A percentile compares a stretch with the other conserved stretches of the same genome.
These are phyloP conservation scores for Pisolithus orientalis DNA, from an alignment of 768 basidiomycete species.

Conservation along the genomic window DNA sequence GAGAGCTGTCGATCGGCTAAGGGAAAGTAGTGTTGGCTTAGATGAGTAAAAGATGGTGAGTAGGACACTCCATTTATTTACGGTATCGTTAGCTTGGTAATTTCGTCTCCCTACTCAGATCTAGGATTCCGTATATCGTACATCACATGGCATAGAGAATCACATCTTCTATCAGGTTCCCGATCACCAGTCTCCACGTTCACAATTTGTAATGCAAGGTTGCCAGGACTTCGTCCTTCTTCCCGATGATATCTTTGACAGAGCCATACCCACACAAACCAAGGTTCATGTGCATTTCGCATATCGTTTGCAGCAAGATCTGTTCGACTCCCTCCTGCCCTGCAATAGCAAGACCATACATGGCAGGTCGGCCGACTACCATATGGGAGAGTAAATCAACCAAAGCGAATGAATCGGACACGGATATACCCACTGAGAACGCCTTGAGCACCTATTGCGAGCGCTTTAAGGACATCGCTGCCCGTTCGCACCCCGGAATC, in stretches of 20 bases:
- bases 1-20: conserved; percentile 15
- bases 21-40: conserved; percentile 14
- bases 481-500: conserved; percentile 77
- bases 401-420: background rate
- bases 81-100: too few species aligned
- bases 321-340: conserved; percentile 75
- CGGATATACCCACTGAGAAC: conserved; percentile 53
- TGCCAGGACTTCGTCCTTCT: conserved; percentile 29
- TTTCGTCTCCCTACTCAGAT: too few species aligned
- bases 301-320: conserved; percentile 59
- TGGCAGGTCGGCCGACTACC: conserved; percentile 65
- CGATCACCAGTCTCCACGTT: background rate
- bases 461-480: conserved; percentile 76
- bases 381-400: background rate
- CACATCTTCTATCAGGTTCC: background rate
- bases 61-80: background rate
- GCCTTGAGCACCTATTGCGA: conserved; percentile 81
- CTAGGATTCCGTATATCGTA: too few species aligned
- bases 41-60: conserved; percentile 3
- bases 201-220: conserved; percentile 15
- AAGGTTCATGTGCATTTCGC: conserved; percentile 62
- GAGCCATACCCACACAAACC: conserved; percentile 55
- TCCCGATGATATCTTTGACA: conserved; percentile 57
- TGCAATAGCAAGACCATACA: conserved; percentile 65
- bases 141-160: too few species aligned